Evolutionary conservation across 2,329 filamentous ascomycete genomes (phyloP), one percentile per base, ranked within the genome.

Genomic region (Aspergillus amoenus): DNA sequence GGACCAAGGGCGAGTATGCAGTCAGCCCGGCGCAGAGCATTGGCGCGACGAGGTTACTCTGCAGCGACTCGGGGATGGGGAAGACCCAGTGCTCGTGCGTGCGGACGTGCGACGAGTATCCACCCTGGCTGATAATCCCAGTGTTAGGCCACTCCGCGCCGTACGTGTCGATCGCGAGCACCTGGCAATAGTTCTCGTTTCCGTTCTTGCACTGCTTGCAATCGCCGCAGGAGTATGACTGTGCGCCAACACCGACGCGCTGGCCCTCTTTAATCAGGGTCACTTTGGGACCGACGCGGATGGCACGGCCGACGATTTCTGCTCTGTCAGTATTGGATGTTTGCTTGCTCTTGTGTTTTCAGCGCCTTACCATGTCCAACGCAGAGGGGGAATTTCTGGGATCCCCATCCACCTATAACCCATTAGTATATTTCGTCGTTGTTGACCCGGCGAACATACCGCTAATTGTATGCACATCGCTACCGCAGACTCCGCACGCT

Each of bases 1-100:
- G 83, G 61, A 89, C 86, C 15, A 95, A 81, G 2, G 91, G 91
- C 60, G 84, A 88, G 78, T 87, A 95, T 59, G 86, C 85, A 3
- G 91, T 95, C 62, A 95, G 81, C 62, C 91, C 91, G 37, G 90
- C 91, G 74, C 91, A 95, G 64, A 94, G 82, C 88, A 93, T 91
- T 9, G 89, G 89, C 1, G 89, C 91, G 1, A 86, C 89, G 53
- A 87, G 75, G 13, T 72, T 71, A 51, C 74, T 77, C 60, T 80
- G 72, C 45, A 94, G 81, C 55, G 79, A 83, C 32, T 92, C 89
- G 41, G 91, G 91, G 63, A 95, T 93, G 5, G 66, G 66, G 73
- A 86, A 85, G 22, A 81, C 81, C 66, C 83, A 93, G 78, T 92
- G 89, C 75, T 93, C 88, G 74, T 93, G 89, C 1, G 87, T 85